phyloP scores from a whole-genome alignment of 2,329 filamentous ascomycete species.

The Apiospora phragmitis region DNA sequence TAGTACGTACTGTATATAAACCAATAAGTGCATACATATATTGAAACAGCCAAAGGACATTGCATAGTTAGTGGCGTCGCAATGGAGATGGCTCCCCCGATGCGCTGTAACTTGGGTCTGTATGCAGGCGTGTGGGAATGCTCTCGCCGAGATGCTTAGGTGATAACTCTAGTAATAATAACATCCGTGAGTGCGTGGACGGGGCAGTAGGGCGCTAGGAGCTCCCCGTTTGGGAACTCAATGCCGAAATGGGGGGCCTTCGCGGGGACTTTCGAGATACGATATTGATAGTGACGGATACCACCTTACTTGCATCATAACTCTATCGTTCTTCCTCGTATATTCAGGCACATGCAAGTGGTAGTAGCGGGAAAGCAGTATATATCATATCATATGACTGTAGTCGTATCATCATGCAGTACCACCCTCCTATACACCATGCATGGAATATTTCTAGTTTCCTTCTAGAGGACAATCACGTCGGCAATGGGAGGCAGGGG shows the following conservation, averaged over 20 bases:
- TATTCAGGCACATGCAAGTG: not conserved
- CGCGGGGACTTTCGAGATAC: not conserved
- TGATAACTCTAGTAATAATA: not conserved
- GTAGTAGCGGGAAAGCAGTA: not conserved
- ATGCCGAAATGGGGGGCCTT: not conserved
- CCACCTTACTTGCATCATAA: not conserved
- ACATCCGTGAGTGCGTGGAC: not conserved
- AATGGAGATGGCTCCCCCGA: not conserved
- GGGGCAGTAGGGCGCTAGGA: not conserved
- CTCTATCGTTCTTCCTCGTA: not conserved
- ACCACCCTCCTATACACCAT: not conserved
- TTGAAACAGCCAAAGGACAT: not conserved
- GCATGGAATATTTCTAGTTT: constrained; percentile 7
- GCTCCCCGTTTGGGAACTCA: constrained; percentile 5
- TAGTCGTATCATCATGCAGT: not conserved
- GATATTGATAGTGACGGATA: constrained; percentile 1
- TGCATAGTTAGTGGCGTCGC: not conserved
- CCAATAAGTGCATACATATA: not conserved
- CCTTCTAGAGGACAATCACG: not conserved
- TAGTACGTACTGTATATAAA: not conserved
- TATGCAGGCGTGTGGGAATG: not conserved
- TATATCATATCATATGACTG: not conserved
- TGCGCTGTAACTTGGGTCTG: not conserved
- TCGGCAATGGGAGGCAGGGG: not conserved
- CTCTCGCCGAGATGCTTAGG: not conserved